These are phyloP conservation scores for Chlorella sp. DNA, from an alignment of 139 green algal species.

Conservation along the genomic window DNA sequence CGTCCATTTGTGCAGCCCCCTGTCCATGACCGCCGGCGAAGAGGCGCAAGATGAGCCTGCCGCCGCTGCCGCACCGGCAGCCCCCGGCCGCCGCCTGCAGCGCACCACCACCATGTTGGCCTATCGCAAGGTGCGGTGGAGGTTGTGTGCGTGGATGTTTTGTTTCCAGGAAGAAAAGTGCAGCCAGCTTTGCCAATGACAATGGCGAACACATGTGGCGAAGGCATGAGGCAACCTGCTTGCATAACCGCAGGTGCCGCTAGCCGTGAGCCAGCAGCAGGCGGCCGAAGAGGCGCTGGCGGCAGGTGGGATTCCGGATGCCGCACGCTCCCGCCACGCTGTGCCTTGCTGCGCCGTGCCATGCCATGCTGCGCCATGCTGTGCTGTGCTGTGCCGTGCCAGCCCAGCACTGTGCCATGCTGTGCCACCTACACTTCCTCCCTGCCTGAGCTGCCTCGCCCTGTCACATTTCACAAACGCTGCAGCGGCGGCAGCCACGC, in stretches of 20 bases:
- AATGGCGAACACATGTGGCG: too few relatives aligned
- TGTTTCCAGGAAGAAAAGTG: too few relatives aligned
- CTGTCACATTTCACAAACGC: too few relatives aligned
- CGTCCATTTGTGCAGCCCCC: background rate
- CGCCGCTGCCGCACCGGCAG: background rate
- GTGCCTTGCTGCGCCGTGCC: background rate
- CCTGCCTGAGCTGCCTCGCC: too few relatives aligned
- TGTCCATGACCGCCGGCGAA: background rate
- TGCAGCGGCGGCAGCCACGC: too few relatives aligned
- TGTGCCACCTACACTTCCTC: too few relatives aligned
- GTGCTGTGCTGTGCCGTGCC: background rate
- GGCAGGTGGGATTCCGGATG: background rate
- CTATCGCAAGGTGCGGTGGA: background rate
- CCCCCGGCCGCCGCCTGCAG: background rate
- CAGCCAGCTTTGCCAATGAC: too few relatives aligned
- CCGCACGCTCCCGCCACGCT: background rate
- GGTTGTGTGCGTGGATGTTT: too few relatives aligned
- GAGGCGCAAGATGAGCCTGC: background rate
- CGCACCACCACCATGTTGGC: slow-evolving; percentile 22
- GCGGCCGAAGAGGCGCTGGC: background rate
- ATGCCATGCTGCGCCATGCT: too few relatives aligned
- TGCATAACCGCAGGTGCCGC: background rate
- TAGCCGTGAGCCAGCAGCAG: too few relatives aligned
- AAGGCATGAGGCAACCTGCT: too few relatives aligned
- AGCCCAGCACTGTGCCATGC: background rate